Evolutionary conservation across 2,329 filamentous ascomycete genomes (phyloP).

Genomic region (Ophiosphaerella herpotricha): DNA sequence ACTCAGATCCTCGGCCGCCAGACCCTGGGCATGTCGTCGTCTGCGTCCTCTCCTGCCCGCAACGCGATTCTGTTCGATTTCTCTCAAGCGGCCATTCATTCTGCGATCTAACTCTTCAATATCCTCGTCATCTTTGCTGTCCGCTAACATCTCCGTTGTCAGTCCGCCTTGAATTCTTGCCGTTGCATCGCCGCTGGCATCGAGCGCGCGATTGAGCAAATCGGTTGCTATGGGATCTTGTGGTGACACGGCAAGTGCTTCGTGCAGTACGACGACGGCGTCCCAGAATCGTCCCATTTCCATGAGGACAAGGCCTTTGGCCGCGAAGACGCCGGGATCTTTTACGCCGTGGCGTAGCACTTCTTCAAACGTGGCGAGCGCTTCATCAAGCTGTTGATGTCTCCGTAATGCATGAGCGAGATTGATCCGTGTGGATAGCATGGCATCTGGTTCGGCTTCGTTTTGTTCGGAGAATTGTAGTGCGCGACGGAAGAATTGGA

Average conservation of each 20-base stretch:
- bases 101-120: constrained; percentile 61
- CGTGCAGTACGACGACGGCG: constrained; percentile 80
- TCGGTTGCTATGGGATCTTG: constrained; percentile 84
- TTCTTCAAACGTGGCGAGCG: constrained; percentile 82
- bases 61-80: constrained; percentile 55
- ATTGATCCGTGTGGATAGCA: constrained; percentile 84
- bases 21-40: constrained; percentile 51
- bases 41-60: constrained; percentile 59
- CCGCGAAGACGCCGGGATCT: constrained; percentile 75
- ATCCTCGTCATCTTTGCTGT: constrained; percentile 28
- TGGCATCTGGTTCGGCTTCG: constrained; percentile 79
- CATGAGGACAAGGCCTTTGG: constrained; percentile 82
- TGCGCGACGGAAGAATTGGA: constrained; percentile 76
- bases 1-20: constrained; percentile 48
- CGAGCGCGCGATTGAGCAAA: constrained; percentile 69
- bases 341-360: constrained; percentile 83
- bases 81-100: constrained; percentile 56
- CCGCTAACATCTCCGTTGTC: constrained; percentile 4
- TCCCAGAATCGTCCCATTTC: constrained; percentile 76
- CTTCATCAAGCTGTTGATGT: constrained; percentile 68
- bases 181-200: constrained; percentile 47
- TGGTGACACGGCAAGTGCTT: constrained; percentile 77
- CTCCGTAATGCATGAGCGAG: constrained; percentile 86
- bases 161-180: constrained; percentile 2
- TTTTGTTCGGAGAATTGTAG: constrained; percentile 79